These are phyloP conservation scores for Aspergillus nanangensis DNA, from an alignment of 495 filamentous ascomycete species.

Conservation along the genomic window DNA sequence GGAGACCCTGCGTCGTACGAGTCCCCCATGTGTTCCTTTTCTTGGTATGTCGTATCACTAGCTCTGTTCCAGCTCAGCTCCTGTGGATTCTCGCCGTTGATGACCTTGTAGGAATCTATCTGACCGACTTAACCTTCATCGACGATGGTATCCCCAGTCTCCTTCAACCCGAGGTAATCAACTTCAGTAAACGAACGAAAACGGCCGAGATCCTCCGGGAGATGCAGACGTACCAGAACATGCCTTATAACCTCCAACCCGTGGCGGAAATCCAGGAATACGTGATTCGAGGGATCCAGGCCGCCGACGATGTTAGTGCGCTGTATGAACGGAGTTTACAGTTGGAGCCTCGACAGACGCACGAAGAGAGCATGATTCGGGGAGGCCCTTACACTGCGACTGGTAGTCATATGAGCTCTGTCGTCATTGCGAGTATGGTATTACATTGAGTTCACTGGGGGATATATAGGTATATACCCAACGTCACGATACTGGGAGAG, in stretches of 20 bases:
- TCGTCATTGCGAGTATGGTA: conserved; percentile 26
- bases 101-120: conserved; percentile 64
- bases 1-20: conserved; percentile 73
- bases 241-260: conserved; percentile 75
- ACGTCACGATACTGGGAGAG: not conserved
- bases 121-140: conserved; percentile 93
- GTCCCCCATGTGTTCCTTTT: conserved; percentile 92
- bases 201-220: conserved; percentile 91
- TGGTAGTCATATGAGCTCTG: conserved; percentile 39
- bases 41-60: conserved; percentile 58
- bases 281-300: conserved; percentile 79
- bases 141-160: conserved; percentile 92
- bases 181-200: conserved; percentile 89
- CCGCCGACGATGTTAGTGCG: conserved; percentile 79
- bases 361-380: conserved; percentile 59
- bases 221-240: conserved; percentile 87
- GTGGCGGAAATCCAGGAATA: conserved; percentile 90
- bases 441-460: conserved; percentile 2
- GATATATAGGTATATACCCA: too few relatives aligned
- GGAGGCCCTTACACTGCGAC: conserved; percentile 36
- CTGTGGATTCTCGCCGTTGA: too few relatives aligned
- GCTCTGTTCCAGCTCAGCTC: not conserved
- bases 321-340: conserved; percentile 88
- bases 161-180: conserved; percentile 84
- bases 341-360: conserved; percentile 82